Base-by-base conservation (phyloP, 805 yeast genomes). In the Candida succiphila region DNA sequence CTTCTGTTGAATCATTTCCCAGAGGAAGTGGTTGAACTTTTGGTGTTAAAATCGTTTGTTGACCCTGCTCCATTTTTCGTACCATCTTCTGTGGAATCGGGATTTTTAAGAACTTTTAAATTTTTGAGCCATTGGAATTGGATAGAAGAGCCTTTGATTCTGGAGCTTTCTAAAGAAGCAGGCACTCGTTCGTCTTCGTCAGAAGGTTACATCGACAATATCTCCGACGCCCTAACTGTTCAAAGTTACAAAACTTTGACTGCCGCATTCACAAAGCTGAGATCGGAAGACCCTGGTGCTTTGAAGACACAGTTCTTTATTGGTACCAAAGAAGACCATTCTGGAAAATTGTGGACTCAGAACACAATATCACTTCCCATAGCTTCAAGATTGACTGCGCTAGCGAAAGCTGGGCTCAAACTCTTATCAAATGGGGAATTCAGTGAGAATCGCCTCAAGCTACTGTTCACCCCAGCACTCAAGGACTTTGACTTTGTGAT, bases 121-220 rank as follows among this genome's bases (percentile, higher is more conserved):
- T 83, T 80, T 46, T 54, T 92, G 29, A 69, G 94, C 18, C 59
- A 58, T 28, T 92, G 98, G 98, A 87, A 92, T 54, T 92, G 98
- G 98, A 80, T 74, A 46, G 94, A 83, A 41, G 86, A 80, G 30
- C 81, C 95, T 1, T 59, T 92, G 39, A 72, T 88, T 34, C 58
- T 92, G 39, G 96, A 92, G 48, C 59, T 85, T 43, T 75, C 79
- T 12, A 76, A 66, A 37, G 71, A 72, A 39, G 21, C 21, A n/a
- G 27, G 20, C 13, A 17, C 8, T 15, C 14, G 54, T 15, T 54
- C 57, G 35, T 60, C 53, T 24, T 36, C 44, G 2, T 39, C 51
- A 25, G 43, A 39, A 7, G 43, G 40, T 15, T 49, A 52, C 34
- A 54, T 60, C 41, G 65, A 65, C 34, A 68, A 66, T 33, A 54